Conservation (phyloP, 2,329 filamentous ascomycete genomes). For the Diaporthe sp. region DNA sequence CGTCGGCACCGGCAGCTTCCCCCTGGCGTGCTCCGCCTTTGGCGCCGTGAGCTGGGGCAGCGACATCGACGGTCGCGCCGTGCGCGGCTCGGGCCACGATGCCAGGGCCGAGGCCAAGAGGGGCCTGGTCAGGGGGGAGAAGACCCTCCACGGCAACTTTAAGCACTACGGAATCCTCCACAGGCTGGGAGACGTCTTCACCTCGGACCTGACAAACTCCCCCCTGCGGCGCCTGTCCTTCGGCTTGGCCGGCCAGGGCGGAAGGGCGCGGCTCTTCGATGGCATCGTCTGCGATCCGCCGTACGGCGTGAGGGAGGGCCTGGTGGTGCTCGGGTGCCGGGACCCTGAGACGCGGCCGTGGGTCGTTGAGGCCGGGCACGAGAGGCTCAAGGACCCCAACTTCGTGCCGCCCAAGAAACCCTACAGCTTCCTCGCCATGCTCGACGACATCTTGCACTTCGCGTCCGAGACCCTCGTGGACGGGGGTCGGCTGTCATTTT, state of each 20-base stretch:
- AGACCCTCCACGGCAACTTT: constrained; percentile 77
- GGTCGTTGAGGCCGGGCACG: constrained; percentile 75
- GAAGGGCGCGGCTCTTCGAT: constrained; percentile 71
- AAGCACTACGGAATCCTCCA: constrained; percentile 79
- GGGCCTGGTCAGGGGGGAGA: constrained; percentile 45
- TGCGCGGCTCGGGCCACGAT: constrained; percentile 71
- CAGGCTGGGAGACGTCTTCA: constrained; percentile 80
- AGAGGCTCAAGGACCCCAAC: constrained; percentile 73
- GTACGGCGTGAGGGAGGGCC: constrained; percentile 92
- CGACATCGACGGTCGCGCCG: constrained; percentile 92
- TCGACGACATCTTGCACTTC: constrained; percentile 90
- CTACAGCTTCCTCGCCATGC: constrained; percentile 91
- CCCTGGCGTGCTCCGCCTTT: constrained; percentile 89
- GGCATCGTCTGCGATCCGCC: constrained; percentile 96
- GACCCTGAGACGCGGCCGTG: constrained; percentile 70
- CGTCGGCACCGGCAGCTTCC: constrained; percentile 93
- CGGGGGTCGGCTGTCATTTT: constrained; percentile 85
- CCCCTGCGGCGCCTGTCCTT: constrained; percentile 68
- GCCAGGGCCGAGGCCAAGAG: constrained; percentile 53
- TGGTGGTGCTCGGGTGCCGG: constrained; percentile 85
- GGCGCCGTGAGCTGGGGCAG: constrained; percentile 86
- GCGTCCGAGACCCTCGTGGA: constrained; percentile 81
- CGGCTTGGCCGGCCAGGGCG: constrained; percentile 39
- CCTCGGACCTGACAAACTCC: constrained; percentile 88
- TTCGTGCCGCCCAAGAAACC: constrained; percentile 91